phyloP scores from a whole-genome alignment of 1,139 yeast species.

The Nakaseomyces nivariensis region DNA sequence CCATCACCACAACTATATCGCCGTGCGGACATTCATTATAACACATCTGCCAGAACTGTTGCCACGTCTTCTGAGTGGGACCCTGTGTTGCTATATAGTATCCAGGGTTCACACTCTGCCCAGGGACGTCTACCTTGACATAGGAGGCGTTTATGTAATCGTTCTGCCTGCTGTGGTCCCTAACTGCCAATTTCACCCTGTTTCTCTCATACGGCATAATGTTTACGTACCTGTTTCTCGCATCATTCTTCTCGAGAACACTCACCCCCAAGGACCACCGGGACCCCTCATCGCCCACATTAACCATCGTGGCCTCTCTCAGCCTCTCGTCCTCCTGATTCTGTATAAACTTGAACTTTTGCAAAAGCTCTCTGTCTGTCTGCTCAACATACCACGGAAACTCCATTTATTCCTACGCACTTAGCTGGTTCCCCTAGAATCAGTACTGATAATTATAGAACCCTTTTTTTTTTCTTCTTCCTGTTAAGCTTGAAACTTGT shows the following conservation, averaged over 20 bases:
- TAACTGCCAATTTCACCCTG: slow-evolving; percentile 38
- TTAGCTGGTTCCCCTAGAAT: too few relatives aligned
- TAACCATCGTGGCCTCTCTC: slow-evolving; percentile 28
- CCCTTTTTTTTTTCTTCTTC: too few relatives aligned
- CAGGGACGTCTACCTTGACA: slow-evolving; percentile 24
- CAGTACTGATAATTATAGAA: too few relatives aligned
- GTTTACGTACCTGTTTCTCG: slow-evolving; percentile 45
- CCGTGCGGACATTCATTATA: slow-evolving; percentile 37
- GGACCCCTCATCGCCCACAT: slow-evolving; percentile 10
- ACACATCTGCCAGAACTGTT: slow-evolving; percentile 85
- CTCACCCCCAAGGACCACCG: slow-evolving; percentile 29
- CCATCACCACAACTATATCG: slow-evolving; percentile 65
- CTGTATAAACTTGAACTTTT: slow-evolving; percentile 27
- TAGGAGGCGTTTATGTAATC: slow-evolving; percentile 42
- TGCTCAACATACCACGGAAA: slow-evolving; percentile 26
- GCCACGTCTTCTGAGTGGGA: slow-evolving; percentile 52
- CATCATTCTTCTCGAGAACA: slow-evolving; percentile 22
- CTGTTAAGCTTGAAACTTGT: too few relatives aligned
- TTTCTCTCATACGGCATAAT: slow-evolving; percentile 52
- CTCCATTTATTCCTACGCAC: background rate
- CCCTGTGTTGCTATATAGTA: slow-evolving; percentile 59
- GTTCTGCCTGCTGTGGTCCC: slow-evolving; percentile 12
- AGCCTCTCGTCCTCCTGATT: slow-evolving; percentile 29
- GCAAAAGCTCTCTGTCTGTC: slow-evolving; percentile 15
- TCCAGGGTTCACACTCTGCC: slow-evolving; percentile 18